Evolutionary conservation across 164 flowering plant species (phyloP), one percentile per base, ranked within the genome.

Genomic region (Amborella trichopoda): DNA sequence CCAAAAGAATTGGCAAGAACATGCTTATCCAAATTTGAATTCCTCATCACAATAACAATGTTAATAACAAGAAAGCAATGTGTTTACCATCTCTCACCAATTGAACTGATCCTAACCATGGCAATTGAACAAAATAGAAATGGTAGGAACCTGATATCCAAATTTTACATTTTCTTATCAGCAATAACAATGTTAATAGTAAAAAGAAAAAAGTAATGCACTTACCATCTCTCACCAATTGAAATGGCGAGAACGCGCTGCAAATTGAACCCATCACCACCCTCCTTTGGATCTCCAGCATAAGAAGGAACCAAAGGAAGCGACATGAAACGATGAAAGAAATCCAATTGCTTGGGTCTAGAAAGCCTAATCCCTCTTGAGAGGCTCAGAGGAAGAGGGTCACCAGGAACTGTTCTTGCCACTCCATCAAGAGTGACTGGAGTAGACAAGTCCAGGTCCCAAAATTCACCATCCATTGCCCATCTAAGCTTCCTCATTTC

Each of bases 401-500:
- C 58, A 2, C 64, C 77, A 3, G 85, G 77, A 5, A 74, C 76
- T 0, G 95, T 54, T 0, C 79, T 63, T 9, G 91, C 94, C 4
- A 66, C 38, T 0, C 83, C 95, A 22, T 85, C 84, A 8, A 85
- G 55, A 32, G 87, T 73, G 44, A 39, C 47, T 26, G 97, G 80
- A 18, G 95, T 85, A 17, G 97, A 78, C 57, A 68, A 36, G 69
- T 89, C 97, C 38, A 80, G 57, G 30, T 89, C 97, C 95, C 95
- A 85, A 39, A 68, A 65, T 2, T 62, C 87, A 12, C 78, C 78
- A 46, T 89, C 97, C 78, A 56, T 77, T 24, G 59, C 82, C 97
- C 95, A 85, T 68, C 90, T 62, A 30, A 89, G 70, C 72, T 77
- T 80, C 77, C 69, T 82, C 94, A 89, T 82, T 37, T 3, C 30